Evolutionary conservation across 805 yeast species (phyloP).

Genomic region (Lipomyces oligophaga): DNA sequence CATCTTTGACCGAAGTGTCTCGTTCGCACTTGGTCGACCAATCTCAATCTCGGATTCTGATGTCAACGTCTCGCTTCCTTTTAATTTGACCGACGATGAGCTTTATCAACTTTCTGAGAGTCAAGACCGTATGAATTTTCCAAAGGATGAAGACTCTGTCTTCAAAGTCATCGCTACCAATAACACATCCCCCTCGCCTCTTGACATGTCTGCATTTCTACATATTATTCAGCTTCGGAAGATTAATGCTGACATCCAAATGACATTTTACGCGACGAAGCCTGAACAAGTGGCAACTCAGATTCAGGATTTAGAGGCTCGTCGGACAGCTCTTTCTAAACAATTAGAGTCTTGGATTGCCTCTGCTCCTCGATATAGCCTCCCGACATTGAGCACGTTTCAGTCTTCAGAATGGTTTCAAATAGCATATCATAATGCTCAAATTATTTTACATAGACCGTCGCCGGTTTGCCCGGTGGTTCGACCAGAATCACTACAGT

Average conservation of each 20-base stretch:
- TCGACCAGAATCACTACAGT: conserved; percentile 48
- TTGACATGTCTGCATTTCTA: conserved; percentile 62
- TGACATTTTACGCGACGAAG: conserved; percentile 59
- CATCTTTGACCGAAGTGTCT: conserved; percentile 71
- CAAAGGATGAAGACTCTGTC: conserved; percentile 2
- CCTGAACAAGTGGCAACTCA: conserved; percentile 50
- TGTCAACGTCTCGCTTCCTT: conserved; percentile 65
- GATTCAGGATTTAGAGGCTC: conserved; percentile 42
- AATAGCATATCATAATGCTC: conserved; percentile 57
- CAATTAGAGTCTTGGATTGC: conserved; percentile 60
- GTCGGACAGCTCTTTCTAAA: conserved; percentile 52
- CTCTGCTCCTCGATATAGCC: conserved; percentile 49
- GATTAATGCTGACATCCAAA: conserved; percentile 72
- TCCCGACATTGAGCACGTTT: conserved; percentile 66
- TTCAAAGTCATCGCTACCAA: background rate
- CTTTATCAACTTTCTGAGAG: conserved; percentile 1
- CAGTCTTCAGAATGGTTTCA: conserved; percentile 55
- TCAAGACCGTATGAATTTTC: conserved; percentile 8
- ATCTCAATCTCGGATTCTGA: conserved; percentile 80
- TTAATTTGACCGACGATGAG: conserved; percentile 47
- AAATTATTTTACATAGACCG: conserved; percentile 60
- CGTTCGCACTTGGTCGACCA: conserved; percentile 80
- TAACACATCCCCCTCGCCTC: conserved; percentile 37
- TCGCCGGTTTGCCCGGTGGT: conserved; percentile 61
- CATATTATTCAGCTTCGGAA: conserved; percentile 64